Evolutionary conservation across 345 rosid species (phyloP).

Genomic region (Eutrema yunnanense): DNA sequence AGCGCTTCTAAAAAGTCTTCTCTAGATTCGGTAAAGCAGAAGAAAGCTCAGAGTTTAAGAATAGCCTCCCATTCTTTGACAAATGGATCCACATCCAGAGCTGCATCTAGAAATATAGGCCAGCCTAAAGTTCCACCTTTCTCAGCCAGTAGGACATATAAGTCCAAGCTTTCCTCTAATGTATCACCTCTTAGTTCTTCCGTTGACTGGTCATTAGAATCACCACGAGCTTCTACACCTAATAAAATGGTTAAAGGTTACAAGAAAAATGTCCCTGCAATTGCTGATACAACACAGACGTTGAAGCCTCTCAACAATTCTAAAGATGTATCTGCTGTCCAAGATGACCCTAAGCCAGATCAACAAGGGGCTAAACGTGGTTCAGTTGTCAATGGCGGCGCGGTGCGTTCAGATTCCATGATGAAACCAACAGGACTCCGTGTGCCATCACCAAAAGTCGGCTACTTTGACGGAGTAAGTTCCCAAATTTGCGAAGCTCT

Average conservation of each 20-base stretch:
- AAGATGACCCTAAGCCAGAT: conserved; percentile 26
- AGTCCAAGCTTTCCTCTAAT: conserved; percentile 42
- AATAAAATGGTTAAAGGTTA: conserved; percentile 36
- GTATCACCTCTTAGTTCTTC: conserved; percentile 64
- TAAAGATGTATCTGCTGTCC: conserved; percentile 28
- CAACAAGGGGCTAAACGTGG: conserved; percentile 27
- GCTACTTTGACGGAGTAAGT: conserved; percentile 96
- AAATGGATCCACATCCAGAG: conserved; percentile 29
- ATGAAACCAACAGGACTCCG: conserved; percentile 79
- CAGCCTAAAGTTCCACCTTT: conserved; percentile 33
- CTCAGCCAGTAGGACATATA: conserved; percentile 42
- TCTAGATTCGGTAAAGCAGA: conserved; percentile 29
- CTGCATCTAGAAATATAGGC: conserved; percentile 34
- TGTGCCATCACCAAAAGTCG: conserved; percentile 91
- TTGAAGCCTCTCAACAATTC: conserved; percentile 28
- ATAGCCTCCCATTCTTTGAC: conserved; percentile 30
- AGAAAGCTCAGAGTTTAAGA: conserved; percentile 35
- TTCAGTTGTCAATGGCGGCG: conserved; percentile 30
- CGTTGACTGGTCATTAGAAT: conserved; percentile 72
- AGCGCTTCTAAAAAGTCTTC: conserved; percentile 36
- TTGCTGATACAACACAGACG: conserved; percentile 23
- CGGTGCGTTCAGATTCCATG: conserved; percentile 32
- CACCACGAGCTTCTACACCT: conserved; percentile 48
- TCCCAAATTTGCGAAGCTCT: conserved; percentile 20
- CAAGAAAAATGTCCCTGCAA: conserved; percentile 7